A percentile compares a stretch with the other conserved stretches of the same genome.
Conservation (phyloP, 2,329 filamentous ascomycete species). For the Aspergillus pseudoviridinutans region DNA sequence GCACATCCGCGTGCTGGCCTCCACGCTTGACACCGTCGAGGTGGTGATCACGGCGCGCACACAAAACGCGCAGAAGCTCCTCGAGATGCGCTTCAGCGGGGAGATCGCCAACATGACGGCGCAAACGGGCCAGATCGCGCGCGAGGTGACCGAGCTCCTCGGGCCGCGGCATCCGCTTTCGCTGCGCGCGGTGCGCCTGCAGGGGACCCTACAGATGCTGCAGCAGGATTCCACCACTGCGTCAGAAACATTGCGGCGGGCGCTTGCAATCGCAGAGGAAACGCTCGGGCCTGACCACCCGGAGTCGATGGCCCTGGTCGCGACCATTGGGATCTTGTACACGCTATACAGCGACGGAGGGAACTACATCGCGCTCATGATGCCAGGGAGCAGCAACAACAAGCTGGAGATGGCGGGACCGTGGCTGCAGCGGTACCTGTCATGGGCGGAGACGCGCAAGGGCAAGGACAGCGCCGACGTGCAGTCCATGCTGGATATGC, state of each 20-base stretch:
- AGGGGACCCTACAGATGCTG: slow-evolving; percentile 18
- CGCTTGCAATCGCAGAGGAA: slow-evolving; percentile 26
- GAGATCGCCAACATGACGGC: slow-evolving; percentile 17
- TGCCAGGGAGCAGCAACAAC: background rate
- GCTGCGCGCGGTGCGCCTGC: slow-evolving; percentile 22
- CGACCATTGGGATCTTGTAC: slow-evolving; percentile 27
- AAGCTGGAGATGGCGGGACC: slow-evolving; percentile 19
- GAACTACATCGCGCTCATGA: background rate
- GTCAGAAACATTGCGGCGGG: slow-evolving; percentile 28
- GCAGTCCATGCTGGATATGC: slow-evolving; percentile 16
- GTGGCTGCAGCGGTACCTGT: slow-evolving; percentile 26
- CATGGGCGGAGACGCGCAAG: slow-evolving; percentile 22
- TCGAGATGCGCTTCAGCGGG: slow-evolving; percentile 8
- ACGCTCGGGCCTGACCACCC: slow-evolving; percentile 22
- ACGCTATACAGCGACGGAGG: slow-evolving; percentile 11
- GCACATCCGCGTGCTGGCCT: slow-evolving; percentile 22
- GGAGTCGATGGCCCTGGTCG: slow-evolving; percentile 24
- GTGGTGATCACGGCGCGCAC: slow-evolving; percentile 20
- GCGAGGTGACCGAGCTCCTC: slow-evolving; percentile 18
- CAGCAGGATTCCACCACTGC: slow-evolving; percentile 16
- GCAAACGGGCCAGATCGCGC: slow-evolving; percentile 11
- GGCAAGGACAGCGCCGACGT: slow-evolving; percentile 21
- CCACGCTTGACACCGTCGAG: slow-evolving; percentile 20
- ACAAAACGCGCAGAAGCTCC: slow-evolving; percentile 1
- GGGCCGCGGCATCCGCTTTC: slow-evolving; percentile 20